Percentiles rank a stretch among this genome's conserved stretches.
These are phyloP conservation scores for Linnemannia hyalina DNA, from an alignment of 192 early-diverging fungal genomes.

Conservation along the genomic window DNA sequence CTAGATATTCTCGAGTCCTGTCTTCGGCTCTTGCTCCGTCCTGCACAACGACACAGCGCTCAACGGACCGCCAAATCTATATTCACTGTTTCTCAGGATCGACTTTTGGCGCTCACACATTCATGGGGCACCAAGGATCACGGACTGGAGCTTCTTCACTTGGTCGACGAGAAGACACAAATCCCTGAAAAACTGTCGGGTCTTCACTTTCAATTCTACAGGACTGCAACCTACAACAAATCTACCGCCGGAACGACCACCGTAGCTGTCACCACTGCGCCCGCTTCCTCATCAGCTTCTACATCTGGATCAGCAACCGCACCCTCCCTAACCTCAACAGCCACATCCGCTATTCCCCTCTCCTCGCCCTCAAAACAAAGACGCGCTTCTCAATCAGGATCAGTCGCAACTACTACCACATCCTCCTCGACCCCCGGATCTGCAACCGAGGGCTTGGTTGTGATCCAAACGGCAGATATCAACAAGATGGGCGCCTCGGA, in stretches of 20 bases:
- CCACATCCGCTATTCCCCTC: slow-evolving; percentile 13
- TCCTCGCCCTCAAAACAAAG: slow-evolving; percentile 37
- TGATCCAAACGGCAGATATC: slow-evolving; percentile 65
- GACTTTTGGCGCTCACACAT: slow-evolving; percentile 69
- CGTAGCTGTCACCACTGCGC: not conserved
- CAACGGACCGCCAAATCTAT: slow-evolving; percentile 75
- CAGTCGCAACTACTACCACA: slow-evolving; percentile 10
- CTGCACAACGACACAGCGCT: slow-evolving; percentile 88
- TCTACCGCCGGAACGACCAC: not conserved
- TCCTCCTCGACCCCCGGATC: slow-evolving; percentile 3
- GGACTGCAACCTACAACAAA: slow-evolving; percentile 46
- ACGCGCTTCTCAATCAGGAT: slow-evolving; percentile 39
- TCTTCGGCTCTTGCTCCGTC: slow-evolving; percentile 85
- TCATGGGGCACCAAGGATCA: slow-evolving; percentile 72
- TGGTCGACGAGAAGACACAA: slow-evolving; percentile 54
- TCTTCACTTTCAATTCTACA: slow-evolving; percentile 77
- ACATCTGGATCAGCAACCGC: not conserved
- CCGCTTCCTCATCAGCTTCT: not conserved
- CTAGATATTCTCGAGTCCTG: slow-evolving; percentile 83
- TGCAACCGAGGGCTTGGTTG: slow-evolving; percentile 66
- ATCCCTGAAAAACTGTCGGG: slow-evolving; percentile 58
- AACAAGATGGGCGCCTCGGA: slow-evolving; percentile 53
- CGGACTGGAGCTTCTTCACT: slow-evolving; percentile 61
- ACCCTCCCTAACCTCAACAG: slow-evolving; percentile 15
- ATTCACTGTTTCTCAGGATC: slow-evolving; percentile 69